phyloP scores from a whole-genome alignment of 2,329 filamentous ascomycete species.

The Venturia carpophila region DNA sequence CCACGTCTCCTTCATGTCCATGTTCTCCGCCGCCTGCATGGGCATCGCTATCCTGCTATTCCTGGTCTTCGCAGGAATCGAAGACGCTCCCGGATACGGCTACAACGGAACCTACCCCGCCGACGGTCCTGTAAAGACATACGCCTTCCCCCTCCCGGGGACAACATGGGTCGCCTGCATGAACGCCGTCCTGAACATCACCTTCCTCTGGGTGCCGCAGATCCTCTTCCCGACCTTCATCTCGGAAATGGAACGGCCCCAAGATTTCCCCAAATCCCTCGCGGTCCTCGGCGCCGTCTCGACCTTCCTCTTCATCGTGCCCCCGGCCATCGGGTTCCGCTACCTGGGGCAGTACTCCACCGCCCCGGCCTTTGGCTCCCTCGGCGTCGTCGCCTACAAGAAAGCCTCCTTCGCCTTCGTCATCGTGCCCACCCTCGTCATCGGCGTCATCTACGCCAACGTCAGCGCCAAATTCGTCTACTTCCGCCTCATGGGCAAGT shows the following conservation, averaged over 20 bases:
- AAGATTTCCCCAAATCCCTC: constrained; percentile 45
- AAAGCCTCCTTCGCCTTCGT: constrained; percentile 45
- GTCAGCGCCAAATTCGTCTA: constrained; percentile 43
- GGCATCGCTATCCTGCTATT: constrained; percentile 43
- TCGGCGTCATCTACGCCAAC: constrained; percentile 45
- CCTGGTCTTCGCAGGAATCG: constrained; percentile 42
- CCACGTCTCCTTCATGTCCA: constrained; percentile 45
- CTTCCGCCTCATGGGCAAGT: constrained; percentile 36
- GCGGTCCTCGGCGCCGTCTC: constrained; percentile 40
- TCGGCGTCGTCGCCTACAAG: constrained; percentile 39
- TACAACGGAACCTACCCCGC: constrained; percentile 41
- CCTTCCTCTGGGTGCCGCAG: constrained; percentile 44
- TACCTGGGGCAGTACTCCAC: constrained; percentile 44
- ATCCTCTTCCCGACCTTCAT: constrained; percentile 47
- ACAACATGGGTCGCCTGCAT: constrained; percentile 42
- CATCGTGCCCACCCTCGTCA: constrained; percentile 43
- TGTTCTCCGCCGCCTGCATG: constrained; percentile 44
- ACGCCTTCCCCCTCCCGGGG: constrained; percentile 40
- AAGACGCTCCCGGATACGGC: constrained; percentile 37
- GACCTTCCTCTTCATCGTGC: constrained; percentile 42
- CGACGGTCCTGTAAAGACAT: constrained; percentile 38
- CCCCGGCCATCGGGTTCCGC: constrained; percentile 42
- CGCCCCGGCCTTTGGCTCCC: constrained; percentile 42
- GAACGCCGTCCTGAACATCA: constrained; percentile 45
- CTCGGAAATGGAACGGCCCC: constrained; percentile 42